Base-by-base conservation (phyloP, 164 flowering plant genomes). In the Piper betle region DNA sequence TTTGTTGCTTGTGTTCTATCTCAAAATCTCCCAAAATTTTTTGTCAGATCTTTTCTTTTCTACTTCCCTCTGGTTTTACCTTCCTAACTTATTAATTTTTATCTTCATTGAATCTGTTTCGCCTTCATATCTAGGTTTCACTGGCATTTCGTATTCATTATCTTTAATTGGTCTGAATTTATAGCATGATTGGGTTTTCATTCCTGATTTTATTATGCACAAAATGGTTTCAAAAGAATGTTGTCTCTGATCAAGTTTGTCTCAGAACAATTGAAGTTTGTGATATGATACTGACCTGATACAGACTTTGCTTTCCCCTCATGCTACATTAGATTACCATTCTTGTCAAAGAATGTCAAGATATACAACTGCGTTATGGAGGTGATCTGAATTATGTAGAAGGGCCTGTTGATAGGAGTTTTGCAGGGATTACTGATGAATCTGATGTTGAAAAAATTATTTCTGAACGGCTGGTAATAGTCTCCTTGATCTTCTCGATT, bases 321-420 rank as follows among this genome's bases (percentile, higher is more conserved):
- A 10, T 46, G 50, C 12, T 15, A 46, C 10, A 10, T 25, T 59
- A 91, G 97, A 91, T 90, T 55, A 80, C 97, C 8, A 68, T 93
- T 62, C 89, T 93, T 55, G 78, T 90, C 4, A 94, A 88, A 77
- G 99, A 94, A 66, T 94, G 99, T 66, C 93, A 82, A 5, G 97
- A 92, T 76, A 72, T 89, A 43, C 97, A 92, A 67, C 71, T 89
- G 62, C 96, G 90, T 41, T 79, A 82, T 77, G 96, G 96, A 68
- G 74, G 80, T 37, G 71, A 65, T 55, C 65, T 17, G 61, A 66
- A 67, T 61, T 50, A 65, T 68, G 58, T 52, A 63, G 79, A 71
- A 67, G 79, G 70, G 37, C 6, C 6, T 39, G n/a, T 66, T 42
- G n/a, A 58, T 63, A 40, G 48, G 41, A 43, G 66, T 57, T 61